Evolutionary conservation across 176 grass and related monocot genomes (phyloP).

Genomic region (Poa annua): DNA sequence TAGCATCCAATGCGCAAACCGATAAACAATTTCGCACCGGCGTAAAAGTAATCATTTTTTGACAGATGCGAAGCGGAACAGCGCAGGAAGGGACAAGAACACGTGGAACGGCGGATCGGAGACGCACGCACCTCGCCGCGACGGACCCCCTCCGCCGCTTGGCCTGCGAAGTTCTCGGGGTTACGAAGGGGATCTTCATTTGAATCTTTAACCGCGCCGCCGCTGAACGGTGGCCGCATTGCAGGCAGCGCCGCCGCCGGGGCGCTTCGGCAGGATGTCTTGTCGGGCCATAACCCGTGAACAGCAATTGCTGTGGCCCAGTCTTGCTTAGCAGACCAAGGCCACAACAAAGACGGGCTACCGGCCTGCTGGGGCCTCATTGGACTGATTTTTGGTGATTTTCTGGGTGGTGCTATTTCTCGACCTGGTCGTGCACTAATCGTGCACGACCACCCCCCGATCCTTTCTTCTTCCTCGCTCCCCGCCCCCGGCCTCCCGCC

Average conservation of each 20-base stretch:
- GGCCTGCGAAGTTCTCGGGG: not conserved
- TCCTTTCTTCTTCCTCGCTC: no score
- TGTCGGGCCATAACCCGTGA: no score
- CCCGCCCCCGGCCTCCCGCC: no score
- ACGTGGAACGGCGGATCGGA: conserved; percentile 27
- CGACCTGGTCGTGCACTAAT: no score
- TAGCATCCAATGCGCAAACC: not conserved
- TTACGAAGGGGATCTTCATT: not conserved
- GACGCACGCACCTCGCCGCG: not conserved
- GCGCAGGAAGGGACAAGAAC: conserved; percentile 23
- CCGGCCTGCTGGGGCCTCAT: no score
- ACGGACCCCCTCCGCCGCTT: not conserved
- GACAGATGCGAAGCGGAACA: not conserved
- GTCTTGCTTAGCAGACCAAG: no score
- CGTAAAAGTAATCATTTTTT: not conserved
- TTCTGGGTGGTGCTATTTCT: no score
- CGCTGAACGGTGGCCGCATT: not conserved
- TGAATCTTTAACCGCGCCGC: not conserved
- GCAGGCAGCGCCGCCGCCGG: not conserved
- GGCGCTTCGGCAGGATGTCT: not conserved
- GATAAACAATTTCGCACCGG: not conserved
- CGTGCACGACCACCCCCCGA: no score
- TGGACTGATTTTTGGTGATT: no score
- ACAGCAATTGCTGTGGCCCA: no score
- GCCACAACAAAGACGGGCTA: no score